These are phyloP conservation scores for Agaricus subrufescens DNA, from an alignment of 768 basidiomycete species.

Conservation along the genomic window DNA sequence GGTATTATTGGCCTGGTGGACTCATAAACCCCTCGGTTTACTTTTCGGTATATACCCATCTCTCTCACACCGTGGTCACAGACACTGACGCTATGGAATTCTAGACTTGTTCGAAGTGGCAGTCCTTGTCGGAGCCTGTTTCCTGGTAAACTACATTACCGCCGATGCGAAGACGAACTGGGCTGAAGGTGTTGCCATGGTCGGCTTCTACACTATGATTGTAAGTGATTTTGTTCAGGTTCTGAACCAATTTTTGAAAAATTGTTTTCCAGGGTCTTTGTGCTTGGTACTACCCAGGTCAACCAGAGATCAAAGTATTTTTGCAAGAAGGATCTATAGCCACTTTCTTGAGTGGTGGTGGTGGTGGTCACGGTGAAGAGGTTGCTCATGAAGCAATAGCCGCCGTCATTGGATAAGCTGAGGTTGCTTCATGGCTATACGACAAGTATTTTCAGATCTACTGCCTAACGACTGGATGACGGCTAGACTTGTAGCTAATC, in stretches of 20 bases:
- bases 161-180: slow-evolving; percentile 78
- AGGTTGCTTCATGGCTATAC: too few species aligned
- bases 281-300: slow-evolving; percentile 65
- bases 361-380: neutral
- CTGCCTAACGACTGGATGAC: too few species aligned
- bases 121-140: slow-evolving; percentile 59
- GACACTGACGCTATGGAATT: neutral
- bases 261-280: slow-evolving; percentile 44
- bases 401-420: too few species aligned
- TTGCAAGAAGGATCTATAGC: slow-evolving; percentile 35
- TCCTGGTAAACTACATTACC: slow-evolving; percentile 78
- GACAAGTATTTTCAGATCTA: too few species aligned
- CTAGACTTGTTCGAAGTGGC: slow-evolving; percentile 68
- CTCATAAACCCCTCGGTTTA: slow-evolving; percentile 50
- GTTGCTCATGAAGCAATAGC: neutral
- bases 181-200: slow-evolving; percentile 65
- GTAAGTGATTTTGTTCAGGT: slow-evolving; percentile 23
- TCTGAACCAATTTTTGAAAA: neutral
- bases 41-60: slow-evolving; percentile 52
- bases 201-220: slow-evolving; percentile 66
- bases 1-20: slow-evolving; percentile 67
- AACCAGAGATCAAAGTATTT: slow-evolving; percentile 41
- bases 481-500: too few species aligned
- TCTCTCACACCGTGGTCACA: neutral
- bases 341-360: slow-evolving; percentile 22